phyloP scores from a whole-genome alignment of 1,284 basidiomycete species.

The Ceratobasidium papillatum region DNA sequence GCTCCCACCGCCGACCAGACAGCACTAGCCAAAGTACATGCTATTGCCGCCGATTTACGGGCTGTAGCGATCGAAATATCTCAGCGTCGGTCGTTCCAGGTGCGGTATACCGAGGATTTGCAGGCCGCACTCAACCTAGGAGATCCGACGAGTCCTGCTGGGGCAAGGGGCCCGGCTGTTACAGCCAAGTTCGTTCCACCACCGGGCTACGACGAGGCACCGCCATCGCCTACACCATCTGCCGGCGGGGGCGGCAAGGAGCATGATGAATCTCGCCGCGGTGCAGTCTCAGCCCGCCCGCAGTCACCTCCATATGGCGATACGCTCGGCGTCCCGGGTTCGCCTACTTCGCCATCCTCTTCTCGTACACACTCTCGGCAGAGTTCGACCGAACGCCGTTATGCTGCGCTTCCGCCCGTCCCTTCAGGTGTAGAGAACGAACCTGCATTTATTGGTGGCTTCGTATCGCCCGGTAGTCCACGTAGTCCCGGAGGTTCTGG shows the following conservation, averaged over 20 bases:
- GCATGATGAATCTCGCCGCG: background rate
- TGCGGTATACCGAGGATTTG: conserved; percentile 73
- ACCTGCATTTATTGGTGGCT: conserved; percentile 24
- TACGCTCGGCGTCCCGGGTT: conserved; percentile 16
- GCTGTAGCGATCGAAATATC: conserved; percentile 82
- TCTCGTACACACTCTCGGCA: conserved; percentile 23
- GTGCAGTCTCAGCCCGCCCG: conserved; percentile 9
- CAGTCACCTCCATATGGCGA: conserved; percentile 31
- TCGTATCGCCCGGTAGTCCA: conserved; percentile 25
- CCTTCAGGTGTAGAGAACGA: conserved; percentile 44
- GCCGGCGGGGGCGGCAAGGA: conserved; percentile 36
- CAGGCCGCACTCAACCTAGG: conserved; percentile 78
- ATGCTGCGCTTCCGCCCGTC: conserved; percentile 49
- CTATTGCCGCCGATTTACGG: conserved; percentile 76
- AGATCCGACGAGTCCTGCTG: conserved; percentile 45
- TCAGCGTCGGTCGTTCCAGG: conserved; percentile 81
- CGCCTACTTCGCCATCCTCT: conserved; percentile 11
- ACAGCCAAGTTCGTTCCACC: conserved; percentile 77
- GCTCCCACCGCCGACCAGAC: conserved; percentile 49
- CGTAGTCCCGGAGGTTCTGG: conserved; percentile 41
- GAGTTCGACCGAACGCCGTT: conserved; percentile 34
- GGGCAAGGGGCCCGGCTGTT: conserved; percentile 51
- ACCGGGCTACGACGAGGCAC: conserved; percentile 65
- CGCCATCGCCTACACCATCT: conserved; percentile 40
- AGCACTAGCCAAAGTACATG: conserved; percentile 54